Evolutionary conservation across 2,329 filamentous ascomycete species (phyloP).

Genomic region (Pyrenochaeta sp.): DNA sequence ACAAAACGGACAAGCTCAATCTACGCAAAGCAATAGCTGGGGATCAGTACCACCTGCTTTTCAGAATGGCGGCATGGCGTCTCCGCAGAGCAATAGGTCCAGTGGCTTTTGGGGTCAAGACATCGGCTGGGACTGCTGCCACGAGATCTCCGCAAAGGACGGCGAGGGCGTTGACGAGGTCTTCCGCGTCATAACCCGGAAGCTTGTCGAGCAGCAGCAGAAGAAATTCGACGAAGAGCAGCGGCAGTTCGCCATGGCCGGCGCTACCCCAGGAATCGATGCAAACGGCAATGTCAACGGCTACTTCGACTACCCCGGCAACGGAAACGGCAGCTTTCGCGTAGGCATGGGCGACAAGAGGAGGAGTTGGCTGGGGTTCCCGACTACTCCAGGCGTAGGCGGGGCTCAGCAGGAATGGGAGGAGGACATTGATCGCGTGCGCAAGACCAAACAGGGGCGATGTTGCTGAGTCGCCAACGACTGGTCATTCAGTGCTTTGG

Average conservation of each 20-base stretch:
- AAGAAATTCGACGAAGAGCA: constrained; percentile 61
- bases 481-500: background rate
- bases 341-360: constrained; percentile 67
- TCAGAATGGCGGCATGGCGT: constrained; percentile 52
- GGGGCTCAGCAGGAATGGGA: constrained; percentile 43
- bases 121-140: constrained; percentile 94
- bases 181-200: constrained; percentile 87
- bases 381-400: constrained; percentile 52
- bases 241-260: constrained; percentile 51
- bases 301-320: constrained; percentile 58
- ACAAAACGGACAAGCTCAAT: constrained; percentile 43
- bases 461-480: constrained; percentile 38
- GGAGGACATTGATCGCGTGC: constrained; percentile 38
- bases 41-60: constrained; percentile 46
- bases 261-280: constrained; percentile 54
- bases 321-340: constrained; percentile 66
- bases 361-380: constrained; percentile 71
- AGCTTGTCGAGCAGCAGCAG: constrained; percentile 76
- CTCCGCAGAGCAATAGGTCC: constrained; percentile 60
- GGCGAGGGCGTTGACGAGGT: constrained; percentile 97
- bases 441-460: constrained; percentile 43
- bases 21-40: constrained; percentile 30
- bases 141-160: constrained; percentile 93
- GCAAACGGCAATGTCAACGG: constrained; percentile 44
- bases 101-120: constrained; percentile 91